Conservation (phyloP, 176 grass and related monocot genomes). For the Triticum monococcum region DNA sequence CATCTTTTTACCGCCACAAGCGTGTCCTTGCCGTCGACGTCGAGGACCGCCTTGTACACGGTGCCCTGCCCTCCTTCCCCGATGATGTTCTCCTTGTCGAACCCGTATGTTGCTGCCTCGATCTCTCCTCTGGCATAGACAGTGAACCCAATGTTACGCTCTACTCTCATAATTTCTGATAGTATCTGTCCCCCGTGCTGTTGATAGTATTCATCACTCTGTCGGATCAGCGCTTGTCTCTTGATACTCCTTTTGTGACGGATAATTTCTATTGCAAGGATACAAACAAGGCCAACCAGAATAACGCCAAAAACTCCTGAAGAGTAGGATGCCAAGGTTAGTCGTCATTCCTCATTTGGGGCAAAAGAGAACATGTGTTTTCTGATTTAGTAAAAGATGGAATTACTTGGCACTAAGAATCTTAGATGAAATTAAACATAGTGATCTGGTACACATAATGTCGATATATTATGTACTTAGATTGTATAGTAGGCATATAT, state of each 20-base stretch:
- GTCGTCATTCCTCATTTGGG: not conserved
- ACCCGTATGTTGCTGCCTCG: slow-evolving; percentile 23
- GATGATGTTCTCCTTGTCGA: slow-evolving; percentile 28
- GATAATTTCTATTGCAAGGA: not conserved
- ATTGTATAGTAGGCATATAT: not conserved
- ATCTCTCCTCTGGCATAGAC: slow-evolving; percentile 27
- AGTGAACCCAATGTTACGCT: not conserved
- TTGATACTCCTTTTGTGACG: not conserved
- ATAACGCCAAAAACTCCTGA: not conserved
- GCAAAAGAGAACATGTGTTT: not conserved
- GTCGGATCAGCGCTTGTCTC: not conserved
- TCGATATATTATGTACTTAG: too few relatives aligned
- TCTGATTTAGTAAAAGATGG: not conserved
- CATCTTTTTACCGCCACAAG: slow-evolving; percentile 29
- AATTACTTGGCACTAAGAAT: not conserved
- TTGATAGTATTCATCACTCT: not conserved
- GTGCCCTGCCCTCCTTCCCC: slow-evolving; percentile 43
- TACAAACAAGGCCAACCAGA: not conserved
- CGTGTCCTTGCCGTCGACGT: not conserved
- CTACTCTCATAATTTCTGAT: not conserved
- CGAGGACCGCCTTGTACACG: slow-evolving; percentile 35
- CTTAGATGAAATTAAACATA: too few relatives aligned
- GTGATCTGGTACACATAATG: too few relatives aligned
- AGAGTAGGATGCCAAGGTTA: not conserved
- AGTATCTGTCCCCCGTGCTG: not conserved